These are phyloP conservation scores for Aspergillus fumigatus DNA, from an alignment of 2,329 filamentous ascomycete species.

Conservation along the genomic window DNA sequence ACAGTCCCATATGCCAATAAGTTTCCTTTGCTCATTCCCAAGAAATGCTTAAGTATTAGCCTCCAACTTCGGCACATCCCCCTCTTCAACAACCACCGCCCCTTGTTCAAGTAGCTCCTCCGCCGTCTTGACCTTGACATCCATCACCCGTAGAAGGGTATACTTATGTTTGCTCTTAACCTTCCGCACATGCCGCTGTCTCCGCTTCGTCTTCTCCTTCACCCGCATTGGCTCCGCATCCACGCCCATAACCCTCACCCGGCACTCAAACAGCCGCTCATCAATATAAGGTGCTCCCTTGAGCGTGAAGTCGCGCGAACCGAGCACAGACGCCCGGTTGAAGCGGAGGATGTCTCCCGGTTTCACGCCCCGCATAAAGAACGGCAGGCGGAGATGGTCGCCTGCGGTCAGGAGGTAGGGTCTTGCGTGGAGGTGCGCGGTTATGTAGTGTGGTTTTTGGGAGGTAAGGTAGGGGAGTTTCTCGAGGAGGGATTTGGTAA, in stretches of 20 bases:
- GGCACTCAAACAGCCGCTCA: constrained; percentile 76
- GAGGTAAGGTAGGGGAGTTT: constrained; percentile 42
- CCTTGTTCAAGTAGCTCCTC: constrained; percentile 50
- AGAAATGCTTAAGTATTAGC: constrained; percentile 17
- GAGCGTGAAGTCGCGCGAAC: constrained; percentile 85
- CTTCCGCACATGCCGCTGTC: constrained; percentile 61
- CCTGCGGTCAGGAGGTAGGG: constrained; percentile 55
- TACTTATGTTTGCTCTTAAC: constrained; percentile 88
- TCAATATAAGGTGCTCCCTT: constrained; percentile 79
- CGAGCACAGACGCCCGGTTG: constrained; percentile 76
- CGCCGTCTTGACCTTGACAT: constrained; percentile 63
- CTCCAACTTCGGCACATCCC: constrained; percentile 20
- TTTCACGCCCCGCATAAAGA: constrained; percentile 68
- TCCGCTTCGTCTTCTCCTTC: constrained; percentile 78
- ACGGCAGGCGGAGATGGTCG: constrained; percentile 71
- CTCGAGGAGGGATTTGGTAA: constrained; percentile 38
- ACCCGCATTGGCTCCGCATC: constrained; percentile 74
- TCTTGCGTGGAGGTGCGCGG: constrained; percentile 45
- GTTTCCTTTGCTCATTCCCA: neutral
- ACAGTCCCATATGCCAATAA: neutral
- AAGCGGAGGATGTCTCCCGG: constrained; percentile 84
- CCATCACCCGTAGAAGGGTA: constrained; percentile 79
- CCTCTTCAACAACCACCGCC: constrained; percentile 32
- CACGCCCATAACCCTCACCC: constrained; percentile 76
- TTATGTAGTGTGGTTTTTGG: constrained; percentile 46